Evolutionary conservation across 2,329 filamentous ascomycete species (phyloP), one percentile per base, ranked within the genome.

Genomic region (Talaromyces islandicus): DNA sequence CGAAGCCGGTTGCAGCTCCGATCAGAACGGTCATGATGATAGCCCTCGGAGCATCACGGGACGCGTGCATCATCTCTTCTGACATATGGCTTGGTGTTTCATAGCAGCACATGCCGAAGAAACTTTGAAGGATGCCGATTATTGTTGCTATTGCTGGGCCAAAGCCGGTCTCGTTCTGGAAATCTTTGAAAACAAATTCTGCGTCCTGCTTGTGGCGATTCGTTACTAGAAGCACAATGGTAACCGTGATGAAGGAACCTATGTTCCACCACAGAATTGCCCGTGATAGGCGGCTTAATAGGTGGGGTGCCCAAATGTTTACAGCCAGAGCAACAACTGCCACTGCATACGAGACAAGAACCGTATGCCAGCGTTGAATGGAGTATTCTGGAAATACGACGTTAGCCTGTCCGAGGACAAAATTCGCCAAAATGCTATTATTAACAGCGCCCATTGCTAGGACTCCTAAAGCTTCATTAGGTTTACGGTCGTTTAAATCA

Each of bases 361-460:
- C 81, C 0, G 79, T 81, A 62, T 85, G 82, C 82, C 83, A 85
- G 38, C 82, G 74, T 63, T 83, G 71, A 58, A 85, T 84, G 1
- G 70, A 75, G 62, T 80, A 85, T 10, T 70, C 69, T 0, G 79
- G 79, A 60, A 81, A 77, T 56, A 80, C 79, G 7, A 85, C 71
- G 43, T 83, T 82, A 10, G 80, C 80, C 64, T 80, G 77, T 4
- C 82, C 83, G 0, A 85, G 77, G 32, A 84, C 71, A 68, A 85
- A 85, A 60, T 84, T 84, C 17, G 81, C 79, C 0, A 74, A 75
- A 58, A 85, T 79, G 60, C 79, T 83, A 66, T 81, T 81, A 65
- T 83, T 83, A 0, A 78, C 79, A 12, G 81, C 80, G 6, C 81
- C 81, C 80, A 83, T 83, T 2, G 80, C 78, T 1, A 83, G 70